Conservation (phyloP, 1,139 yeast genomes). For the Geotrichum siamense region DNA sequence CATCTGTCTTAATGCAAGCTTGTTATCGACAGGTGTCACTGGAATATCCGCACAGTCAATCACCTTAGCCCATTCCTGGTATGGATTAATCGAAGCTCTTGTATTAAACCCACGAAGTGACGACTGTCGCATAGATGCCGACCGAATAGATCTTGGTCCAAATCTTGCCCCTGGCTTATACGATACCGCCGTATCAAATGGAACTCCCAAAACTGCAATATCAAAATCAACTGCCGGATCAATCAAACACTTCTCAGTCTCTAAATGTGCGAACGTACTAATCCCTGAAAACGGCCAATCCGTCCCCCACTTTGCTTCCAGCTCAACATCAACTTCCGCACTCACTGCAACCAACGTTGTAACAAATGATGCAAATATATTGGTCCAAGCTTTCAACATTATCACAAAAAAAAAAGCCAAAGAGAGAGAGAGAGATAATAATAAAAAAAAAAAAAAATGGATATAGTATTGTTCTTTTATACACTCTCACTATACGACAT, state of each 20-base stretch:
- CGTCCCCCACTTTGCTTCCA: slow-evolving; percentile 24
- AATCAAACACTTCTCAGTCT: slow-evolving; percentile 49
- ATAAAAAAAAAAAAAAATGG: no score
- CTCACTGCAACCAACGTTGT: no score
- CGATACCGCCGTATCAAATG: slow-evolving; percentile 70
- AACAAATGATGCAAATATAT: no score
- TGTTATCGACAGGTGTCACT: slow-evolving; percentile 68
- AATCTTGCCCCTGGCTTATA: slow-evolving; percentile 73
- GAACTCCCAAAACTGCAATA: slow-evolving; percentile 65
- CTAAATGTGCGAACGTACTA: slow-evolving; percentile 67
- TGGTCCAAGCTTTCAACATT: no score
- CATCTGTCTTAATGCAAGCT: slow-evolving; percentile 65
- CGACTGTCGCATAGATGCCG: slow-evolving; percentile 67
- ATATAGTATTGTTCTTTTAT: no score
- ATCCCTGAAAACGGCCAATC: slow-evolving; percentile 43
- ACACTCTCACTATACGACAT: no score
- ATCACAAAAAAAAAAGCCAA: no score
- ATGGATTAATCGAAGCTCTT: slow-evolving; percentile 61
- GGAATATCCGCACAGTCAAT: slow-evolving; percentile 81
- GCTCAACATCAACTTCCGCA: slow-evolving; percentile 13
- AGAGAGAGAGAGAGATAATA: no score
- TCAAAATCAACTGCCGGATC: slow-evolving; percentile 47
- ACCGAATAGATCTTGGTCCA: slow-evolving; percentile 70
- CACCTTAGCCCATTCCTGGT: slow-evolving; percentile 57
- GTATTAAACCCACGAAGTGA: slow-evolving; percentile 60